These are phyloP conservation scores for Cladosporium sp. DNA, from an alignment of 2,329 filamentous ascomycete species.

Conservation along the genomic window DNA sequence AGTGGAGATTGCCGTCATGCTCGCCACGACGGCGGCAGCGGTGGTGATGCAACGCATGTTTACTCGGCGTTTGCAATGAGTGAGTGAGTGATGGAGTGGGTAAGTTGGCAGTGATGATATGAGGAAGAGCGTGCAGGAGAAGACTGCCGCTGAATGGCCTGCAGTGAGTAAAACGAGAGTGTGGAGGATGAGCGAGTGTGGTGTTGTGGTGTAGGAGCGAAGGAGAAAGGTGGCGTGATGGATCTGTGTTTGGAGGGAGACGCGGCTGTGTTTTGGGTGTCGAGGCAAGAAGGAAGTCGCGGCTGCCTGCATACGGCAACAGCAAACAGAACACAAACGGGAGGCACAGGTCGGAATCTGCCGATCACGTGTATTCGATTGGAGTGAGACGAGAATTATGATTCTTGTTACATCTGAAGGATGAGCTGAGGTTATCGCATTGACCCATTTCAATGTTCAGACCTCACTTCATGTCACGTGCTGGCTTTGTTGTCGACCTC, in stretches of 20 bases:
- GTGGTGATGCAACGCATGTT: slow-evolving; percentile 1
- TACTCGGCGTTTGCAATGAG: background rate
- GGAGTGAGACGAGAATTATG: too few species aligned
- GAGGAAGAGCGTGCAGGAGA: background rate
- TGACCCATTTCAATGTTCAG: too few species aligned
- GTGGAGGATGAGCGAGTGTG: slow-evolving; percentile 8
- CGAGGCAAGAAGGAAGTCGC: background rate
- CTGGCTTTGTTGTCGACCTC: background rate
- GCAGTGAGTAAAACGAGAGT: background rate
- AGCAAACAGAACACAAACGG: slow-evolving; percentile 4
- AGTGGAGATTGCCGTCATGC: background rate
- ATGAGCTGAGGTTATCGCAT: too few species aligned
- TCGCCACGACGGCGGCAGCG: slow-evolving; percentile 1
- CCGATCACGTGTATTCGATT: too few species aligned
- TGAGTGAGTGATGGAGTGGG: background rate
- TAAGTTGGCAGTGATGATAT: background rate
- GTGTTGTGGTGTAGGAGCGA: background rate
- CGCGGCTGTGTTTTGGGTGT: background rate
- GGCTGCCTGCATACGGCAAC: slow-evolving; percentile 1
- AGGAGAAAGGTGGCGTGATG: background rate
- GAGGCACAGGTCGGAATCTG: background rate
- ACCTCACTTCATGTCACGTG: background rate
- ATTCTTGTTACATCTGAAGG: too few species aligned
- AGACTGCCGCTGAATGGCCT: background rate
- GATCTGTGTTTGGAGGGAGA: background rate